Conservation (phyloP, 164 flowering plant species). For the Litsea cubeba region DNA sequence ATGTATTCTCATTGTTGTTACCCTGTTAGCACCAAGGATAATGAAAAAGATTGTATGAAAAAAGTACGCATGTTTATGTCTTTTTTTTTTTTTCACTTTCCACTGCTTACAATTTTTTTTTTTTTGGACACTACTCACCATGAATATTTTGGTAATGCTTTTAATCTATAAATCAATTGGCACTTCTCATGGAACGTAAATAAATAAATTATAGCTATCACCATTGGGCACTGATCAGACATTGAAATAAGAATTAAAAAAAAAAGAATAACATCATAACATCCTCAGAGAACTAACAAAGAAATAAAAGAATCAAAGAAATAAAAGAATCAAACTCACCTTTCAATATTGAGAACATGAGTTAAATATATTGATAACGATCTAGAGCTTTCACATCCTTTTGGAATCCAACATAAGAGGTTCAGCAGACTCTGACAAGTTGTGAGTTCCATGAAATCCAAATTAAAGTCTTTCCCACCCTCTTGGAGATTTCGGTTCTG, state of each 20-base stretch:
- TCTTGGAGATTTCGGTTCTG: neutral
- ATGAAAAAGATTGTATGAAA: too few species aligned
- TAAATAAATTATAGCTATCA: neutral
- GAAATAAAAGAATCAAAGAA: slow-evolving; percentile 1
- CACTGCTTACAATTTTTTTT: neutral
- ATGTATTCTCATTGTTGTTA: too few species aligned
- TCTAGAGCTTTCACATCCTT: slow-evolving; percentile 34
- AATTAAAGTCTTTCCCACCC: neutral
- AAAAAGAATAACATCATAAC: neutral
- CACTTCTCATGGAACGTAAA: neutral
- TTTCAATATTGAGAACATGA: slow-evolving; percentile 66
- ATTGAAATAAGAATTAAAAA: neutral
- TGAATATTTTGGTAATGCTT: neutral
- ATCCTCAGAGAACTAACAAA: neutral
- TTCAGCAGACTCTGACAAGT: slow-evolving; percentile 49
- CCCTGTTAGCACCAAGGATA: too few species aligned
- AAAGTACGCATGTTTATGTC: too few species aligned
- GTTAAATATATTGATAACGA: slow-evolving; percentile 32
- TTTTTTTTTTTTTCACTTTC: too few species aligned
- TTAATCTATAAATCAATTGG: neutral
- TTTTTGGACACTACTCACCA: neutral
- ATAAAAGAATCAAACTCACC: slow-evolving; percentile 35
- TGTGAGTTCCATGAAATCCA: slow-evolving; percentile 12
- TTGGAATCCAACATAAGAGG: slow-evolving; percentile 66
- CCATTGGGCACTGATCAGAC: neutral